These are phyloP conservation scores for Coemansia javaensis DNA, from an alignment of 192 early-diverging fungal species.

Conservation along the genomic window DNA sequence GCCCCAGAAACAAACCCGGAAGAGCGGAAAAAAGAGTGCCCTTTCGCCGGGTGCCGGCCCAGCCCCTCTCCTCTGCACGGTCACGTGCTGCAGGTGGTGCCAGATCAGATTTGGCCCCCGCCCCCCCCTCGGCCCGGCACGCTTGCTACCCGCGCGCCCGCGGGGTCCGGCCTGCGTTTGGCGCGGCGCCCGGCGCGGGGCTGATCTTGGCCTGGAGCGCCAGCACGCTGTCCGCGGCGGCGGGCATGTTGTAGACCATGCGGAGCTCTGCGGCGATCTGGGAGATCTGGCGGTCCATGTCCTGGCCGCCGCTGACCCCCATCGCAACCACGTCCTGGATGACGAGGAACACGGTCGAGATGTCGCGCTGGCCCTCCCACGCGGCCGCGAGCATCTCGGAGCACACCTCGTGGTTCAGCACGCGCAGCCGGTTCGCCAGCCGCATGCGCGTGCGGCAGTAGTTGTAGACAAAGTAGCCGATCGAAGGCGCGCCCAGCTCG, in stretches of 20 bases:
- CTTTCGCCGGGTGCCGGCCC: too few species aligned
- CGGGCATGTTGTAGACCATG: conserved; percentile 18
- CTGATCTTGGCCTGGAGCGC: conserved; percentile 13
- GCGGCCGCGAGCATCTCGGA: conserved; percentile 26
- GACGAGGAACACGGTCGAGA: conserved; percentile 13
- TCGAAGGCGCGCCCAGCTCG: conserved; percentile 19
- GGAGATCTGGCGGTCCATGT: conserved; percentile 21
- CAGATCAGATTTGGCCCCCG: too few species aligned
- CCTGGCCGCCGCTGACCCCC: conserved; percentile 10
- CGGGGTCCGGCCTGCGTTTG: neutral
- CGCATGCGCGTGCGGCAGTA: conserved; percentile 20
- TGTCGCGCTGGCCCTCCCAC: conserved; percentile 27
- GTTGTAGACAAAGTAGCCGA: conserved; percentile 26
- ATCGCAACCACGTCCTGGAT: conserved; percentile 23
- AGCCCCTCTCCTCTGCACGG: too few species aligned
- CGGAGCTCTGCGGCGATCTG: conserved; percentile 24
- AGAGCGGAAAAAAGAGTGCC: too few species aligned
- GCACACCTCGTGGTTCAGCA: conserved; percentile 21
- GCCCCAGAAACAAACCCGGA: too few species aligned
- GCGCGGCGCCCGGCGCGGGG: neutral
- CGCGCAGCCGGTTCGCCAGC: conserved; percentile 17
- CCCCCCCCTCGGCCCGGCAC: too few species aligned
- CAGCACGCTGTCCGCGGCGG: conserved; percentile 3
- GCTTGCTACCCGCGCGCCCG: too few species aligned
- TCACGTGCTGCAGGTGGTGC: too few species aligned